Base-by-base conservation (phyloP, 257 asterid species). In the Verbena officinalis region DNA sequence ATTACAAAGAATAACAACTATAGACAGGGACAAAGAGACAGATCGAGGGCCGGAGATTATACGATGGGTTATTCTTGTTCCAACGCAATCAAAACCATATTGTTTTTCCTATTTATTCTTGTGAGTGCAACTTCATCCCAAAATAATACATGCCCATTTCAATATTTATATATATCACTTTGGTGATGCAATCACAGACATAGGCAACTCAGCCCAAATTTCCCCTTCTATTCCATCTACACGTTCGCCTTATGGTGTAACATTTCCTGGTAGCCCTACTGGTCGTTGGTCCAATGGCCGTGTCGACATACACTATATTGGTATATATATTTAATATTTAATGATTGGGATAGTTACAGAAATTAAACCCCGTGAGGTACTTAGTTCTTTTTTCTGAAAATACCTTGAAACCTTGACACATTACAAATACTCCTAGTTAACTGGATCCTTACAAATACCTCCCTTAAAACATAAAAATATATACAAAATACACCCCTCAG, bases 261-360 rank as follows among this genome's bases (percentile, higher is more conserved):
- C 82, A 34, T 68, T 33, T 23, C 75, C 81, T 0, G 81, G 75
- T 4, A 4, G 10, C 3, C 79, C 83, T 4, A 73, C 65, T 1
- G 83, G 80, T 43, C 77, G 83, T 14, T 78, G 79, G 79, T 60
- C 62, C 0, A 64, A 77, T 9, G 80, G 75, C 9, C 62, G 7
- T 4, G 39, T 59, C 10, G 69, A 55, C 51, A 27, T 45, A 14
- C 75, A 76, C 49, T 62, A 14, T 9, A 30, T 34, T 4, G 77
- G 81, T 76, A 65, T 9, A 0, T 31, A 8, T 67, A 15, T 15
- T 5, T 7, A 27, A 27, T 27, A 27, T 27, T 27, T 27, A n/a
- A n/a, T n/a, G n/a, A n/a, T n/a, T n/a, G n/a, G n/a, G n/a, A n/a
- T n/a, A n/a, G n/a, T n/a, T n/a, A n/a, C n/a, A n/a, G n/a, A n/a